Base-by-base conservation (phyloP, 768 basidiomycete genomes). In the Trametes gibbosa region DNA sequence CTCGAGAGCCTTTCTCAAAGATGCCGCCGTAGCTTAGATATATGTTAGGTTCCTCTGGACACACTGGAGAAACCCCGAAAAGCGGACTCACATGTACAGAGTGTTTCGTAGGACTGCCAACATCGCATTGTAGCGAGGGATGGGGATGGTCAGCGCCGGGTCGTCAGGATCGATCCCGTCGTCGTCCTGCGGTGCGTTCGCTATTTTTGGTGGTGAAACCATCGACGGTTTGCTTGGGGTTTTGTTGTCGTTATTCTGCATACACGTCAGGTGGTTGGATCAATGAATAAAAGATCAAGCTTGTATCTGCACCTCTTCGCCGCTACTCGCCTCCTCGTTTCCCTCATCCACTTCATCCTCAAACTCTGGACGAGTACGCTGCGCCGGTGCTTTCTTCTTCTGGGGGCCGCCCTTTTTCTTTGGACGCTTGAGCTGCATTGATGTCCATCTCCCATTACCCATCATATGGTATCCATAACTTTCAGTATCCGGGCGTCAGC, bases 91-190 rank as follows among this genome's bases (percentile, higher is more conserved):
- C 90, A 95, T 86, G 73, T 90, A 95, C 1, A 96, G 75, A 0
- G 89, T 92, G 69, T 93, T 95, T 21, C 85, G 81, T 42, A 92
- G 77, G 7, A 95, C 85, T 0, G 92, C 85, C 7, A 95, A 76
- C 92, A 96, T 95, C 4, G 91, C 81, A 65, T 95, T 96, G 71
- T 95, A 95, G 8, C 92, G 79, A 1, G 85, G 79, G 17, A 87
- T 75, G 0, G 94, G 95, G 1, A 75, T 73, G 0, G 87, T 59
- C 25, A 64, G 48, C 37, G 76, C 72, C 0, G 90, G 87, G 66
- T 92, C 90, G 53, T 90, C 83, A 0, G 79, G 75, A 62, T 88
- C 84, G 10, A 68, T 50, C 21, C 81, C 81, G 10, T 34, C 81
- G 10, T 34, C 71, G 66, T 16, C 73, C 71, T 35, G 56, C 14